These are phyloP conservation scores for Typha latifolia DNA, from an alignment of 176 grass and related monocot genomes.

Conservation along the genomic window DNA sequence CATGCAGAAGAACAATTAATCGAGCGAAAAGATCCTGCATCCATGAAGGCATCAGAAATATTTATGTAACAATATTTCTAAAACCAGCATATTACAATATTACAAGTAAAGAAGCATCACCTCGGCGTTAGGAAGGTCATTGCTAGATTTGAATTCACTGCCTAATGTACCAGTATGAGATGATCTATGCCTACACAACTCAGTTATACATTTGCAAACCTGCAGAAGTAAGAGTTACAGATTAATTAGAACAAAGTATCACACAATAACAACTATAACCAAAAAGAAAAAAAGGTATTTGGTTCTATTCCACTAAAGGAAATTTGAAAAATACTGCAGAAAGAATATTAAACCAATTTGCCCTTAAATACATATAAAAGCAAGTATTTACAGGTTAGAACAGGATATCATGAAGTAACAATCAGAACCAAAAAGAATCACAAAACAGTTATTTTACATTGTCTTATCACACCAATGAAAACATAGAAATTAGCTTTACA, in stretches of 20 bases:
- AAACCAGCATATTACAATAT: slow-evolving; percentile 11
- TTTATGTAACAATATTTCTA: slow-evolving; percentile 6
- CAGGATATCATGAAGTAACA: background rate
- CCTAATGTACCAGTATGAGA: slow-evolving; percentile 48
- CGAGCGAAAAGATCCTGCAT: slow-evolving; percentile 94
- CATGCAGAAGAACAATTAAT: slow-evolving; percentile 85
- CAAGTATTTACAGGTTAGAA: too few species aligned
- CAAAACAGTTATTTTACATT: background rate
- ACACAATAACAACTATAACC: too few species aligned
- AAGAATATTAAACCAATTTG: too few species aligned
- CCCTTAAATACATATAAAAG: too few species aligned
- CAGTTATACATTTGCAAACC: slow-evolving; percentile 98
- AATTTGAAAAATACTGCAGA: too few species aligned
- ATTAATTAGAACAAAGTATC: too few species aligned
- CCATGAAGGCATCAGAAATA: slow-evolving; percentile 19
- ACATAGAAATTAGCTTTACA: background rate
- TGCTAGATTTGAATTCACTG: slow-evolving; percentile 65
- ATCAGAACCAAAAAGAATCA: background rate
- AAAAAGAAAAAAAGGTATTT: too few species aligned
- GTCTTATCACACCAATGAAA: background rate
- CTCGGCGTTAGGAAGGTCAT: slow-evolving; percentile 73
- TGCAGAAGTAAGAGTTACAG: slow-evolving; percentile 20
- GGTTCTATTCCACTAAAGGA: too few species aligned
- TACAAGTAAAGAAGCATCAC: slow-evolving; percentile 27
- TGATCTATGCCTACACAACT: slow-evolving; percentile 70